Evolutionary conservation across 1,284 basidiomycete genomes (phyloP), one percentile per base, ranked within the genome.

Genomic region (Cystobasidium slooffiae): DNA sequence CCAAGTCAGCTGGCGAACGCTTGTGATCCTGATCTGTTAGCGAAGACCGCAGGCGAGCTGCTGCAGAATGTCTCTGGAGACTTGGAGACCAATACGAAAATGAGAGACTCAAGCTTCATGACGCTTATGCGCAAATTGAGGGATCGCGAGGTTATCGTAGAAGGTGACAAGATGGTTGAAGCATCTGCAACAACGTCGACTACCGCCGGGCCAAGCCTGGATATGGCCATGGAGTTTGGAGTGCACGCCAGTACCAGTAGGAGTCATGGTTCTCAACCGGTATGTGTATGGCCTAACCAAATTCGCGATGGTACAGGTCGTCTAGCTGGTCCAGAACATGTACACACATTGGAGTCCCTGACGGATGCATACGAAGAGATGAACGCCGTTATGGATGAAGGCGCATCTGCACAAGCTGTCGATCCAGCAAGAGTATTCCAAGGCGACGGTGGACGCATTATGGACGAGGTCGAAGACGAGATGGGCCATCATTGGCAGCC

Each of bases 51-150:
- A 10, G 82, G 81, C 22, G 76, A 79, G 24, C 78, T 84, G 1
- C 79, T 84, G 61, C 76, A 80, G 5, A 80, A 81, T 8, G 81
- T 84, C 12, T 78, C 80, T 37, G 39, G 53, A 16, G 83, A 89
- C 72, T 88, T 89, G 75, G 85, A 88, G 41, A 77, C 79, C 77
- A 94, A 92, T 80, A 88, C 90, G 55, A 97, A 97, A 82, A 94
- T 98, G 81, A 87, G 89, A 81, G 88, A 94, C 65, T 95, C 93
- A 82, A 86, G 88, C 76, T 98, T 98, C 81, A 86, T 97, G 84
- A 86, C 87, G 20, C 86, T 98, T 39, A 94, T 97, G 90, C 88
- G 88, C 68, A 89, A 92, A 79, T 83, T 98, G 55, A 86, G 93
- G 31, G 92, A 95, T 81, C 88, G 89, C 14, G 87, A 91, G 78